Base-by-base conservation (phyloP, 2,329 filamentous ascomycete genomes). In the Sporothrix euskadiensis region DNA sequence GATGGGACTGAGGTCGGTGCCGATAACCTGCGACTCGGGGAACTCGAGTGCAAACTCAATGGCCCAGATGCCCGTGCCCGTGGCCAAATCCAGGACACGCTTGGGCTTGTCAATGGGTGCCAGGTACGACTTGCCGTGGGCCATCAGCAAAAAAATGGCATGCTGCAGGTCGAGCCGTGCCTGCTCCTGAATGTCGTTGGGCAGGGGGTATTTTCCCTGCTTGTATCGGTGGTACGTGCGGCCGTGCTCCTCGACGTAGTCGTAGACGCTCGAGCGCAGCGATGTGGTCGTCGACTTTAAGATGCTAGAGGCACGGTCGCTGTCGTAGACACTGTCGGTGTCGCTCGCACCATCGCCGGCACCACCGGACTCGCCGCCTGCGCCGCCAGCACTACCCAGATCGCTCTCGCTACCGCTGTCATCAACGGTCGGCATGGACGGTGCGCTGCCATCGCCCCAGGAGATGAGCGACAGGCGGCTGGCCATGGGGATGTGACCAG, bases 41-140 rank as follows among this genome's bases (percentile, higher is more conserved):
- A 71, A 76, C n/a, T 71, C 47, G 3, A 66, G 56, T 12, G 75
- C 89, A 83, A 92, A 87, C 77, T 91, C 88, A 74, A 92, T 89
- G 14, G 89, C 88, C 90, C 90, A 92, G 80, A 89, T 88, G 63
- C 86, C 86, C 52, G 86, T 87, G 75, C 87, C 86, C 0, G 85
- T 87, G 66, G 84, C 85, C 70, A 82, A 76, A 72, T 82, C 81
- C 12, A 82, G 77, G 0, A 81, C 78, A 6, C 75, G 74, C 47
- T 71, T 59, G n/a, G 83, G 82, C 7, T 81, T 77, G 2, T 81
- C 77, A 9, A 87, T 78, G 3, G 86, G 86, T 4, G 86, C 83
- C 16, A 84, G 80, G 75, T 82, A 82, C 4, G 86, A 81, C 73
- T 81, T 81, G 59, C 84, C 84, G 49, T 80, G 78, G 8, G 85